Conservation (phyloP, 305 asterid species). For the Fraxinus xanthoxyloides region DNA sequence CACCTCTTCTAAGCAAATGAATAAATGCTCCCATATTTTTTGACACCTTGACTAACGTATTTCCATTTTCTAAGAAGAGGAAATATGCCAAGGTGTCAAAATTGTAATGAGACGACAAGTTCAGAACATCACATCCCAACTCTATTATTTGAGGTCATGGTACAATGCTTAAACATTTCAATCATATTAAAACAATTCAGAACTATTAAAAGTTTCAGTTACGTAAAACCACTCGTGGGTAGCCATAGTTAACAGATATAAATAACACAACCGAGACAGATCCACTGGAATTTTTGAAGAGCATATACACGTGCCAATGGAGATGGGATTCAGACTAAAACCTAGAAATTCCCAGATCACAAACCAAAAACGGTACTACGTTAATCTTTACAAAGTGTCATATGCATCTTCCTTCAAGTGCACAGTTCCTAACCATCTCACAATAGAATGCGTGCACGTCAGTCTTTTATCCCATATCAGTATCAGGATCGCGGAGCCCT, state of each 20-base stretch:
- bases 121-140: background rate
- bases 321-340: background rate
- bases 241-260: background rate
- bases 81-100: background rate
- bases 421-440: background rate
- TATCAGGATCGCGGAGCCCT: slow-evolving; percentile 46
- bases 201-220: background rate
- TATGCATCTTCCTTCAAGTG: background rate
- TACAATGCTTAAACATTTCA: slow-evolving; percentile 17
- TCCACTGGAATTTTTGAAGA: background rate
- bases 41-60: background rate
- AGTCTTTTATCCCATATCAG: slow-evolving; percentile 37
- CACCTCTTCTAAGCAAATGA: background rate
- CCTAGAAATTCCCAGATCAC: background rate
- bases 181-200: background rate
- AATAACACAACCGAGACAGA: background rate
- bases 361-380: slow-evolving; percentile 12
- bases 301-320: background rate
- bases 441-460: background rate
- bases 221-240: background rate
- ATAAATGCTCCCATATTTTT: background rate
- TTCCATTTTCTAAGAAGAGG: background rate
- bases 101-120: background rate
- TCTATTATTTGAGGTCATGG: background rate
- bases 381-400: slow-evolving; percentile 34